Evolutionary conservation across 345 rosid genomes (phyloP), one percentile per base, ranked within the genome.

Genomic region (Eucalyptus virginea): DNA sequence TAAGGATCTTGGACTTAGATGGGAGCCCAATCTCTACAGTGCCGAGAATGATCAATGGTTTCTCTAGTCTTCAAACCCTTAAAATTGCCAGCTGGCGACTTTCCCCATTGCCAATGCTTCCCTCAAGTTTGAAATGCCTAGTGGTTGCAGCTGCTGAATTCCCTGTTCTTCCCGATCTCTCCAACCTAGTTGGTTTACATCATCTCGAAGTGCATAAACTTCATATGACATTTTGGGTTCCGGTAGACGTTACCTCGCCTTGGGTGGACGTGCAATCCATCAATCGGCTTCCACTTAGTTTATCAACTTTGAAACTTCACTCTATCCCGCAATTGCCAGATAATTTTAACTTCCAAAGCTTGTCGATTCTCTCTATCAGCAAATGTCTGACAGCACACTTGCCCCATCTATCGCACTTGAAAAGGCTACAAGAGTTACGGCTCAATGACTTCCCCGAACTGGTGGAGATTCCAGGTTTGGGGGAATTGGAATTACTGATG

Each of bases 181-280:
- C 65, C 3, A 58, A 5, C 65, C 65, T 58, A 58, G 65, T 58
- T 58, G 0, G 0, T 58, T 58, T 58, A 26, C 15, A 5, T 26
- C 65, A 58, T 58, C n/a, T 58, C 2, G 7, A 58, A 24, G 65
- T 58, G 65, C 2, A 1, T 26, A 0, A 2, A 58, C 14, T 9
- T 2, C 1, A 0, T 58, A 9, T 11, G 6, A 11, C 65, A 26
- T 2, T 11, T 58, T 11, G n/a, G 15, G 0, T 0, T 2, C n/a
- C 7, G 7, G 6, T 1, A 2, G n/a, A 58, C 2, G 4, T 58
- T 58, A 58, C n/a, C n/a, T 58, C 4, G 2, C n/a, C n/a, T 58
- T 26, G 65, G 65, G 3, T 0, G 65, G 65, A 58, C 13, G 1
- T 8, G n/a, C n/a, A 26, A 11, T 58, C 65, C 65, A 58, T 58